phyloP scores from a whole-genome alignment of 2,329 filamentous ascomycete genomes.

The Phialocephala subalpina region DNA sequence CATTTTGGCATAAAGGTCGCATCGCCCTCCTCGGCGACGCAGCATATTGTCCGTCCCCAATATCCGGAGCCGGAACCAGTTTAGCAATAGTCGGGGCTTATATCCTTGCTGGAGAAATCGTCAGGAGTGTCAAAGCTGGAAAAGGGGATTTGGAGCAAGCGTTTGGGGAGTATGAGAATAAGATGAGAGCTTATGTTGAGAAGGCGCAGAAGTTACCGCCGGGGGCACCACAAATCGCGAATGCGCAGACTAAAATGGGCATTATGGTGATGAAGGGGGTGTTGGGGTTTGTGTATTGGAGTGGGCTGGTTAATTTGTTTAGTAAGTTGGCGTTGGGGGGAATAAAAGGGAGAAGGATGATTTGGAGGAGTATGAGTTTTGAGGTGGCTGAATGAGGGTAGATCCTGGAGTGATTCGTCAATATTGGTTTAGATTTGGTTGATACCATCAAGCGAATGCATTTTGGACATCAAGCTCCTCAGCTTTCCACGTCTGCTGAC shows the following conservation, averaged over 20 bases:
- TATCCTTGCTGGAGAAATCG: slow-evolving; percentile 62
- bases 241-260: slow-evolving; percentile 28
- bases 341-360: slow-evolving; percentile 9
- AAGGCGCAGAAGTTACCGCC: slow-evolving; percentile 47
- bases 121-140: slow-evolving; percentile 6
- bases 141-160: slow-evolving; percentile 44
- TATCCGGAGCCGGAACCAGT: slow-evolving; percentile 61
- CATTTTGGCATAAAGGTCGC: slow-evolving; percentile 53
- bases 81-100: slow-evolving; percentile 59
- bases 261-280: slow-evolving; percentile 23
- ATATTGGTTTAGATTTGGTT: neutral
- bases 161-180: slow-evolving; percentile 53
- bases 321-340: slow-evolving; percentile 17
- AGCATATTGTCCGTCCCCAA: slow-evolving; percentile 59
- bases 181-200: slow-evolving; percentile 53
- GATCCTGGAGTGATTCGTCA: neutral
- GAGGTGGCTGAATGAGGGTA: neutral
- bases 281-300: slow-evolving; percentile 20
- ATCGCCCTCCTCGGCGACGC: slow-evolving; percentile 63
- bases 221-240: slow-evolving; percentile 27
- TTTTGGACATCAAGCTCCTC: neutral
- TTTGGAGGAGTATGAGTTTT: slow-evolving; percentile 20
- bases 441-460: neutral
- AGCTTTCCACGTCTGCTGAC: neutral
- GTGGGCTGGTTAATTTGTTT: slow-evolving; percentile 17